phyloP scores from a whole-genome alignment of 768 basidiomycete genomes.

The Plicaturopsis crispa region DNA sequence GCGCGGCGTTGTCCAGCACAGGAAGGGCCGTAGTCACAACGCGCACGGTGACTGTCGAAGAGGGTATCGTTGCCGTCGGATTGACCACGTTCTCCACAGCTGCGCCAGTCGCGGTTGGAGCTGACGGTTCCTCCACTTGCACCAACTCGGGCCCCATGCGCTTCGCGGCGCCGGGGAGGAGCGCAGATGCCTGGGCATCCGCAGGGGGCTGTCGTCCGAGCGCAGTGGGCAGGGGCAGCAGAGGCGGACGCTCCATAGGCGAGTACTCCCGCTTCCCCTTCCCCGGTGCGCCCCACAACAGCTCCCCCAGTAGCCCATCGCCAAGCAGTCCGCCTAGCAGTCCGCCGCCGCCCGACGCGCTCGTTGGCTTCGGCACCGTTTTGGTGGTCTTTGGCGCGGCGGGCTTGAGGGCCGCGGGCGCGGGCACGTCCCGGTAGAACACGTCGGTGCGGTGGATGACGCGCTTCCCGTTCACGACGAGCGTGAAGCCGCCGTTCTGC shows the following conservation, averaged over 20 bases:
- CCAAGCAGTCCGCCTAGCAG: conserved; percentile 8
- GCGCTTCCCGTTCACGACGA: conserved; percentile 55
- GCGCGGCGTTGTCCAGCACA: conserved; percentile 1
- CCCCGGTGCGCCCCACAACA: background rate
- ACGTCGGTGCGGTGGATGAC: conserved; percentile 50
- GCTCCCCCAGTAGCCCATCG: background rate
- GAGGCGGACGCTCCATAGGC: no score
- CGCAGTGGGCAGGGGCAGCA: no score
- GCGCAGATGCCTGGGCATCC: no score
- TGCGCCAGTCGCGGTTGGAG: background rate
- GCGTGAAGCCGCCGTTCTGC: conserved; percentile 56
- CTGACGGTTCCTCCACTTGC: conserved; percentile 2
- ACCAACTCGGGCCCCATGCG: background rate
- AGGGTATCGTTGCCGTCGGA: background rate
- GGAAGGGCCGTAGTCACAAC: background rate
- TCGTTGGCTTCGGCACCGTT: background rate
- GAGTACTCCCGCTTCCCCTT: background rate
- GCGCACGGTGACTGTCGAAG: background rate
- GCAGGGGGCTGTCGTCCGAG: no score
- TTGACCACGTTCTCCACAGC: background rate
- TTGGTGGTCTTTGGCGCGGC: conserved; percentile 3
- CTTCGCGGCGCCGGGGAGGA: no score
- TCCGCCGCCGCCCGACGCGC: no score
- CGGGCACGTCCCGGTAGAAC: conserved; percentile 45
- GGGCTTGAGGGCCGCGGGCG: no score